Evolutionary conservation across 2,329 filamentous ascomycete genomes (phyloP).

Genomic region (Aspergillus glaucus): DNA sequence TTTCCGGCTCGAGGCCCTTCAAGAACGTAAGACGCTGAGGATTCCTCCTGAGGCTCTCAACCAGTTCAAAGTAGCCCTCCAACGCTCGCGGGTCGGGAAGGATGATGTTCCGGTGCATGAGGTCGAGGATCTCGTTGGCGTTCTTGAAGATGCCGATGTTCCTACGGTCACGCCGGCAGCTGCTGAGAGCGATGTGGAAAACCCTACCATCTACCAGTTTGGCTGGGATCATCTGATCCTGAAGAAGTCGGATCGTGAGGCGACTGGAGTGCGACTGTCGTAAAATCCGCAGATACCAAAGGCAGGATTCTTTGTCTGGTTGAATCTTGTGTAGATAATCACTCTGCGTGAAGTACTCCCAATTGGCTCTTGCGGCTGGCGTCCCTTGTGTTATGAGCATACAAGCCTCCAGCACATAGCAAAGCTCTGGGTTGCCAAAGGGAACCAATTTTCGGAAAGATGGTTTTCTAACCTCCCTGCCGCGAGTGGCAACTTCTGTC

Average conservation of each 20-base stretch:
- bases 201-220: conserved; percentile 45
- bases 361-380: conserved; percentile 65
- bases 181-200: conserved; percentile 66
- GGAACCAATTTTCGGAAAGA: conserved; percentile 31
- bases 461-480: not conserved
- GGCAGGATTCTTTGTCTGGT: conserved; percentile 68
- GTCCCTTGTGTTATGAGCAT: conserved; percentile 52
- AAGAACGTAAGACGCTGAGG: conserved; percentile 24
- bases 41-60: conserved; percentile 19
- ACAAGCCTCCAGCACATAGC: conserved; percentile 62
- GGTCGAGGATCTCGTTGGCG: conserved; percentile 58
- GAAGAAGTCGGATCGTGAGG: conserved; percentile 55
- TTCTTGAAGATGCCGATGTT: conserved; percentile 64
- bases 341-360: conserved; percentile 60
- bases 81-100: conserved; percentile 27
- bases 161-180: conserved; percentile 68
- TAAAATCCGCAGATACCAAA: conserved; percentile 61
- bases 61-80: conserved; percentile 23
- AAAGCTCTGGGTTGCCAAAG: conserved; percentile 55
- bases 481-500: not conserved
- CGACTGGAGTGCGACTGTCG: conserved; percentile 60
- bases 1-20: conserved; percentile 17
- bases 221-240: conserved; percentile 44
- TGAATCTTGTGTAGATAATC: conserved; percentile 48
- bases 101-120: conserved; percentile 46